Conservation (phyloP, 148 eudicot genomes). For the Camellia lanceoleosa region DNA sequence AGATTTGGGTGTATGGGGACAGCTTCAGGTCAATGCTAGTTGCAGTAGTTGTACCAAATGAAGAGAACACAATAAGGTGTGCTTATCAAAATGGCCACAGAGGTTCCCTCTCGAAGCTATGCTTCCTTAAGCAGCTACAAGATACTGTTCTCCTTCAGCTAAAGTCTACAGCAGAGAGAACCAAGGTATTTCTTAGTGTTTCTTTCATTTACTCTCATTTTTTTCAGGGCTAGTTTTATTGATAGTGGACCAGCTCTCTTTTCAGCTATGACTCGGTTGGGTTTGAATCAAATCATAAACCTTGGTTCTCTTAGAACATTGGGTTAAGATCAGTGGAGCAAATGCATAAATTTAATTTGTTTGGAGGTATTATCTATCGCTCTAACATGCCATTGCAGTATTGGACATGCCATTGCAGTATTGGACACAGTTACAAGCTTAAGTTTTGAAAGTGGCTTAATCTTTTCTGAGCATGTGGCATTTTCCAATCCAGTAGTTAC, state of each 20-base stretch:
- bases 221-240: background rate
- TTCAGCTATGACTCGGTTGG: background rate
- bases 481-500: background rate
- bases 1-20: constrained; percentile 98
- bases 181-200: constrained; percentile 49
- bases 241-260: background rate
- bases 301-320: background rate
- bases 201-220: background rate
- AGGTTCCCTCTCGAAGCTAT: constrained; percentile 49
- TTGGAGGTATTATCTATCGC: no score
- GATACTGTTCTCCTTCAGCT: constrained; percentile 59
- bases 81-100: constrained; percentile 50
- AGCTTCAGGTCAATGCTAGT: constrained; percentile 85
- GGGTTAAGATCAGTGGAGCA: background rate
- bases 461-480: background rate
- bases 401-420: no score
- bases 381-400: no score
- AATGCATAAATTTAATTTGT: no score
- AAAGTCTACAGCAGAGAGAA: constrained; percentile 69
- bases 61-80: constrained; percentile 74
- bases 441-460: background rate
- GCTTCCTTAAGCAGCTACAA: constrained; percentile 47
- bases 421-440: no score
- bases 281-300: background rate
- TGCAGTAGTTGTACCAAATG: constrained; percentile 79